These are phyloP conservation scores for Fusarium siculi DNA, from an alignment of 2,329 filamentous ascomycete genomes.

Conservation along the genomic window DNA sequence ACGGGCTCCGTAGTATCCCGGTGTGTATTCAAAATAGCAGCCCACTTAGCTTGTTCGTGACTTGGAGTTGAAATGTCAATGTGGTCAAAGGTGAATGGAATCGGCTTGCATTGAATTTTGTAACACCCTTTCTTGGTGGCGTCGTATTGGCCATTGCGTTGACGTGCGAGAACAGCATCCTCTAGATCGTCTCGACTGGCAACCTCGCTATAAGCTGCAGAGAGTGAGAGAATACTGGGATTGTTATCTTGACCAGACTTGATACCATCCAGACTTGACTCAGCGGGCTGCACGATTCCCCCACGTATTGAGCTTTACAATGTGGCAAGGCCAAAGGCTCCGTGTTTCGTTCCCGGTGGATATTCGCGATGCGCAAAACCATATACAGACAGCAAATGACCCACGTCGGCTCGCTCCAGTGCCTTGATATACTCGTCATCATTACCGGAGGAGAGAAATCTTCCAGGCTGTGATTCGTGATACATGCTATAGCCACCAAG, in stretches of 20 bases:
- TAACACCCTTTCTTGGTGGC: background rate
- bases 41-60: background rate
- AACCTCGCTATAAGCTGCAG: accelerated
- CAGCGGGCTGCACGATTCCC: background rate
- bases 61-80: background rate
- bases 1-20: accelerated
- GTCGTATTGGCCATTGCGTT: background rate
- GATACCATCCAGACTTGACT: background rate
- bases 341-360: background rate
- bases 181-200: background rate
- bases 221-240: background rate
- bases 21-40: background rate
- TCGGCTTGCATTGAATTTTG: background rate
- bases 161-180: background rate
- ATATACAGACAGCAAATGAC: background rate
- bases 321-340: background rate
- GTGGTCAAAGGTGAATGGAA: background rate
- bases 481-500: background rate
- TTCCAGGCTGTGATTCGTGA: no score
- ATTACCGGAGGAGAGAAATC: no score
- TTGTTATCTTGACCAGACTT: accelerated
- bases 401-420: background rate
- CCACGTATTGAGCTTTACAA: background rate
- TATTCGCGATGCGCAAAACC: background rate
- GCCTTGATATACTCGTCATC: background rate